Percentiles rank a stretch among this genome's conserved stretches.
phyloP scores from a whole-genome alignment of 495 filamentous ascomycete species.

The Terfezia claveryi region DNA sequence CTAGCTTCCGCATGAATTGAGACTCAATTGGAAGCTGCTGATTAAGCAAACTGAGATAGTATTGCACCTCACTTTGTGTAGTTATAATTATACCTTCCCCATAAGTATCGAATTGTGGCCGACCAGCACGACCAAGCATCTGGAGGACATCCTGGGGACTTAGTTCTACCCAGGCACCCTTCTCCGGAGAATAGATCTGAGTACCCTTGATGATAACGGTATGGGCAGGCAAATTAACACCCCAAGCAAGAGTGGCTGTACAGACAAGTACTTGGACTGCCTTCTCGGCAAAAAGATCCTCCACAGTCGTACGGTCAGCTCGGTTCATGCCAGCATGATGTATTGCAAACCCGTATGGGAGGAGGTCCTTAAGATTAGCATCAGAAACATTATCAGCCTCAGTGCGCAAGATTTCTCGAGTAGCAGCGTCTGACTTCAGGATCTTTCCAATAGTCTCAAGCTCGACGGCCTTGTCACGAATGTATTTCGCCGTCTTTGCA shows the following conservation, averaged over 20 bases:
- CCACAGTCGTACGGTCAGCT: conserved; percentile 78
- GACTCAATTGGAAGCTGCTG: conserved; percentile 95
- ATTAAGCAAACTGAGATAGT: conserved; percentile 88
- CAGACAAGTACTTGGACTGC: conserved; percentile 87
- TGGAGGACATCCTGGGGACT: conserved; percentile 95
- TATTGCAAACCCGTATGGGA: conserved; percentile 93
- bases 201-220: conserved; percentile 96
- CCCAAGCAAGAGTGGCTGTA: conserved; percentile 90
- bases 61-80: conserved; percentile 79
- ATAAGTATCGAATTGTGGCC: conserved; percentile 92
- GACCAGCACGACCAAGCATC: conserved; percentile 92
- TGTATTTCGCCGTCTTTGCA: conserved; percentile 86
- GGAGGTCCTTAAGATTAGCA: conserved; percentile 72
- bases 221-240: conserved; percentile 84
- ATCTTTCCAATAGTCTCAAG: conserved; percentile 94
- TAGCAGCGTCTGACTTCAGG: conserved; percentile 78
- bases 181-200: conserved; percentile 93
- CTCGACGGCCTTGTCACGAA: conserved; percentile 87
- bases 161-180: conserved; percentile 94
- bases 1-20: conserved; percentile 78
- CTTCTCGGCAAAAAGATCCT: conserved; percentile 80
- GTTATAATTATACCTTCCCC: conserved; percentile 98
- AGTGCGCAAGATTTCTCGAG: conserved; percentile 62
- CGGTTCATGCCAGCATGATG: conserved; percentile 95
- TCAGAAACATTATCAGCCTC: conserved; percentile 69